Conservation (phyloP, 2,329 filamentous ascomycete species). For the Penicillium brasilianum region DNA sequence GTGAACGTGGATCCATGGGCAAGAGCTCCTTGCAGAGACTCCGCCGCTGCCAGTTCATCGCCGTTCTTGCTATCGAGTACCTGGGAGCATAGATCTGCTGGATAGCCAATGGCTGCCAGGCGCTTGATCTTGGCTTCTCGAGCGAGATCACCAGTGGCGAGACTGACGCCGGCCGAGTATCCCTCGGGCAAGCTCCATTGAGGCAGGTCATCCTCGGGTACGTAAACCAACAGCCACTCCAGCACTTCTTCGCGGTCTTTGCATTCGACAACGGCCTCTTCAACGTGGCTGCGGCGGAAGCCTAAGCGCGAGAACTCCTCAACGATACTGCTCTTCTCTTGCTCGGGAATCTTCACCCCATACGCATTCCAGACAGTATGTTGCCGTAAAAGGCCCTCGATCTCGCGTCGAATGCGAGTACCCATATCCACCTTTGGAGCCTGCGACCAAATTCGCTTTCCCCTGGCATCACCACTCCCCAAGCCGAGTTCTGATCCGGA, state of each 20-base stretch:
- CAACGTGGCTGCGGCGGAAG: slow-evolving; percentile 85
- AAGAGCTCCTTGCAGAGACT: slow-evolving; percentile 75
- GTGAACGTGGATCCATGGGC: slow-evolving; percentile 51
- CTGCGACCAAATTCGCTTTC: slow-evolving; percentile 77
- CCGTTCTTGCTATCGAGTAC: slow-evolving; percentile 71
- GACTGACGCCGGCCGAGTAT: slow-evolving; percentile 86
- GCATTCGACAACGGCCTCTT: slow-evolving; percentile 85
- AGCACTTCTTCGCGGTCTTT: slow-evolving; percentile 91
- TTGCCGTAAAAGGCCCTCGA: slow-evolving; percentile 78
- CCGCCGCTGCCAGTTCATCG: slow-evolving; percentile 78
- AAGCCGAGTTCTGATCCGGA: slow-evolving; percentile 63
- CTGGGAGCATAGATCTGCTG: slow-evolving; percentile 79
- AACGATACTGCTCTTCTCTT: slow-evolving; percentile 65
- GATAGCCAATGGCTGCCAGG: slow-evolving; percentile 81
- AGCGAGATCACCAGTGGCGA: slow-evolving; percentile 80
- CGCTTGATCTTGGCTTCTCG: slow-evolving; percentile 82
- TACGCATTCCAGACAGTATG: slow-evolving; percentile 89
- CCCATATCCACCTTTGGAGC: slow-evolving; percentile 95
- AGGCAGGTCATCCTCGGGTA: slow-evolving; percentile 96
- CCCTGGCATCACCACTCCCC: slow-evolving; percentile 45
- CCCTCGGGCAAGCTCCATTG: slow-evolving; percentile 88
- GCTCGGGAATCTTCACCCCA: slow-evolving; percentile 66
- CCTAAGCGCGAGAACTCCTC: slow-evolving; percentile 77
- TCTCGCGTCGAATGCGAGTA: slow-evolving; percentile 73
- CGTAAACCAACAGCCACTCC: slow-evolving; percentile 95